Conservation (phyloP, 441 rosid genomes). For the Erodium texanum region DNA sequence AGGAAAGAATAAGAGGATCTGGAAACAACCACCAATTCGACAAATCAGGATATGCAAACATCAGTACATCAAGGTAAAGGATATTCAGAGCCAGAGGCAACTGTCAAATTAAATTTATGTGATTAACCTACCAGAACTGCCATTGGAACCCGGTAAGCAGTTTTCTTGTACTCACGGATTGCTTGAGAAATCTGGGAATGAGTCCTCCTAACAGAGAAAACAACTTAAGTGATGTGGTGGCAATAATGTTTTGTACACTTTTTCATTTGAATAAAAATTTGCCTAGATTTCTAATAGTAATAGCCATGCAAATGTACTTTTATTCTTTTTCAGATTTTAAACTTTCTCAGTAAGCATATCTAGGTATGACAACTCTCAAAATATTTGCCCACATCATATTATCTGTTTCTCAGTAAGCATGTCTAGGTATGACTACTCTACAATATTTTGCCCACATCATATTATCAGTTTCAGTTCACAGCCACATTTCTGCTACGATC, state of each 20-base stretch:
- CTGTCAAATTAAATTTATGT: conserved; percentile 4
- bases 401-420: not conserved
- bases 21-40: not conserved
- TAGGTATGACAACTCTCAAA: not conserved
- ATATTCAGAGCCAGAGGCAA: not conserved
- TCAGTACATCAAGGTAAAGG: not conserved
- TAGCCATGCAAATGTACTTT: not conserved
- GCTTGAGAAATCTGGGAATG: conserved; percentile 92
- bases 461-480: not conserved
- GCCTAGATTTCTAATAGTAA: not conserved
- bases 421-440: no score
- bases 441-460: no score
- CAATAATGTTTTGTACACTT: not conserved
- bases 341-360: not conserved
- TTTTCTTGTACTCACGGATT: conserved; percentile 71
- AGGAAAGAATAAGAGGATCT: not conserved
- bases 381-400: not conserved
- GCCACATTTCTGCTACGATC: not conserved
- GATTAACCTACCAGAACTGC: conserved; percentile 65
- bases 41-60: not conserved
- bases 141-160: conserved; percentile 94
- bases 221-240: conserved; percentile 8
- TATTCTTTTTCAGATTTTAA: not conserved
- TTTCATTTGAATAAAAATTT: not conserved
- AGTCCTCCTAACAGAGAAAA: conserved; percentile 56